A percentile compares a stretch with the other conserved stretches of the same genome.
Conservation (phyloP, 2,329 filamentous ascomycete species). For the Aspergillus hiratsukae region DNA sequence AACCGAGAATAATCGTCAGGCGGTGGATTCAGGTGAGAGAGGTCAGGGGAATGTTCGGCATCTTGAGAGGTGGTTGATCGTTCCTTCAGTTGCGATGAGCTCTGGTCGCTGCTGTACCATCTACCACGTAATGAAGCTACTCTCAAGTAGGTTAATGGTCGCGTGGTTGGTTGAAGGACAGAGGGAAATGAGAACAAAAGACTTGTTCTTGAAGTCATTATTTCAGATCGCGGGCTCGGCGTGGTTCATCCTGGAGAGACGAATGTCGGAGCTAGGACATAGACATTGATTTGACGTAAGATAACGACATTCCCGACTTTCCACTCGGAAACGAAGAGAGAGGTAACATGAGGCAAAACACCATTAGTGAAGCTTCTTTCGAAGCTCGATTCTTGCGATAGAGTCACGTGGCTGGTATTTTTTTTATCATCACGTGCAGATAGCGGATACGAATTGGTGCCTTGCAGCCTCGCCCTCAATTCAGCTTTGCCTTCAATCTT, state of each 20-base stretch:
- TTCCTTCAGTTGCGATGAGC: slow-evolving; percentile 5
- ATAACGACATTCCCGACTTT: slow-evolving; percentile 1
- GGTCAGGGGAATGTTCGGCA: slow-evolving; percentile 19
- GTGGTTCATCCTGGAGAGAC: slow-evolving; percentile 13
- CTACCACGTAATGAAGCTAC: slow-evolving; percentile 9
- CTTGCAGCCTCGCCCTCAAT: background rate
- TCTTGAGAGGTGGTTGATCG: background rate
- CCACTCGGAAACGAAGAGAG: background rate
- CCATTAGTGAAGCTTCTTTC: background rate
- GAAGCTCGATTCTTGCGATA: background rate
- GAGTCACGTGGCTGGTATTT: background rate
- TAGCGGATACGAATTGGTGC: background rate
- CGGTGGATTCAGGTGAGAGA: slow-evolving; percentile 67
- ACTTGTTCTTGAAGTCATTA: slow-evolving; percentile 18
- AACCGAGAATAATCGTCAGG: slow-evolving; percentile 80
- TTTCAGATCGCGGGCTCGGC: slow-evolving; percentile 12
- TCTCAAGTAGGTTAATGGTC: slow-evolving; percentile 8
- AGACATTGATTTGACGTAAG: background rate
- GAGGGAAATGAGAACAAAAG: slow-evolving; percentile 13
- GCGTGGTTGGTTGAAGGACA: slow-evolving; percentile 15
- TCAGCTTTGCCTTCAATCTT: background rate
- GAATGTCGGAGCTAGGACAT: background rate
- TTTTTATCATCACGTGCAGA: background rate
- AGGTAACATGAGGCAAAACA: background rate
- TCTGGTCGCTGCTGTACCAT: slow-evolving; percentile 21